A percentile compares a stretch with the other conserved stretches of the same genome.
Conservation (phyloP, 1,139 yeast genomes). For the Casaregolazyma suthepensis region DNA sequence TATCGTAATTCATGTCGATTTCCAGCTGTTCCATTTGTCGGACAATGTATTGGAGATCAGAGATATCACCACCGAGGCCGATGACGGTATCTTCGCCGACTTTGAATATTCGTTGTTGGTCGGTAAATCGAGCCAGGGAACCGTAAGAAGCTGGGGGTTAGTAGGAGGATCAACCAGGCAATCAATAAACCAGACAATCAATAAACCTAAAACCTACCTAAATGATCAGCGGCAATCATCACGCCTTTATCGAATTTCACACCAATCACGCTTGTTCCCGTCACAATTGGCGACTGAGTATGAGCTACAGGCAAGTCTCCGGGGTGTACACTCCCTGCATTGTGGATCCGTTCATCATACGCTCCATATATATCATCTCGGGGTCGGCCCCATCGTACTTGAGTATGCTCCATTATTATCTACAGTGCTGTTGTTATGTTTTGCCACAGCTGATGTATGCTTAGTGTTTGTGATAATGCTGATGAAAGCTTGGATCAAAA, state of each 20-base stretch:
- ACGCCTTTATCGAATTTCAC: slow-evolving; percentile 87
- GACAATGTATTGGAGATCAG: slow-evolving; percentile 84
- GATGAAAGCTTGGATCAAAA: background rate
- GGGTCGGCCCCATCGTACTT: slow-evolving; percentile 94
- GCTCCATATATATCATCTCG: slow-evolving; percentile 71
- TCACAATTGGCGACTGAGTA: slow-evolving; percentile 90
- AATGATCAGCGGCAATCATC: slow-evolving; percentile 88
- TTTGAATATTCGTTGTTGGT: slow-evolving; percentile 74
- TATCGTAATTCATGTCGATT: slow-evolving; percentile 72
- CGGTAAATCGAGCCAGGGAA: slow-evolving; percentile 77
- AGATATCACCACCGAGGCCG: slow-evolving; percentile 91
- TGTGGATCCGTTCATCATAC: slow-evolving; percentile 68
- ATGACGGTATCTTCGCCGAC: slow-evolving; percentile 86
- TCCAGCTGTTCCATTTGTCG: slow-evolving; percentile 72
- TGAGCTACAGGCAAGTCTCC: slow-evolving; percentile 60
- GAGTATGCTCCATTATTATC: slow-evolving; percentile 81
- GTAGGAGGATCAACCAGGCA: no score
- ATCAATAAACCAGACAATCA: background rate
- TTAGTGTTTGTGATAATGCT: no score
- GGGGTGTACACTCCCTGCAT: slow-evolving; percentile 35
- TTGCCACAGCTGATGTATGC: background rate
- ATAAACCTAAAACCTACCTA: slow-evolving; percentile 42
- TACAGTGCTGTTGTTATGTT: background rate
- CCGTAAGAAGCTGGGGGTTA: slow-evolving; percentile 59
- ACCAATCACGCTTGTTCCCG: slow-evolving; percentile 94